Evolutionary conservation across 495 filamentous ascomycete genomes (phyloP).

Genomic region (Penicillium paradoxum): DNA sequence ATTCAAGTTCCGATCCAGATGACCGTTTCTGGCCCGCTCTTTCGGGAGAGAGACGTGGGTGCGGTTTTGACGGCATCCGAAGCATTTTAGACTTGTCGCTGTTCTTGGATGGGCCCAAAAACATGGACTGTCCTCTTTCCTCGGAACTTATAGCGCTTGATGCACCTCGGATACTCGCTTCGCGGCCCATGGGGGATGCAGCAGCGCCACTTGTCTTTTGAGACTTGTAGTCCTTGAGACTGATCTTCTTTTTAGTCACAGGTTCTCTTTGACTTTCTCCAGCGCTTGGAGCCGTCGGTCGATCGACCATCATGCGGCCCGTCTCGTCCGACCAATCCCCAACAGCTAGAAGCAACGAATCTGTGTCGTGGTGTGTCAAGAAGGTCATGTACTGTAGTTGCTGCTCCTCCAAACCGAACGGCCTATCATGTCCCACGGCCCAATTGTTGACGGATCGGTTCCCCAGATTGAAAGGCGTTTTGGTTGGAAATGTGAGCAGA

Average conservation of each 20-base stretch:
- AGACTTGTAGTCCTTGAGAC: conserved; percentile 46
- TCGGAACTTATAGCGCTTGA: conserved; percentile 14
- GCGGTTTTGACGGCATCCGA: conserved; percentile 8
- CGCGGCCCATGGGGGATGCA: conserved; percentile 19
- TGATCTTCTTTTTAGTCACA: conserved; percentile 46
- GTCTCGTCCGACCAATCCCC: conserved; percentile 52
- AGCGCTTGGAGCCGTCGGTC: conserved; percentile 31
- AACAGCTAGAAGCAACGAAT: conserved; percentile 44
- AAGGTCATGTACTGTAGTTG: conserved; percentile 54
- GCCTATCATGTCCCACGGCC: conserved; percentile 45
- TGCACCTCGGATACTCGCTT: conserved; percentile 14
- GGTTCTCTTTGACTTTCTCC: conserved; percentile 21
- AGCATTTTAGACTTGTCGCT: conserved; percentile 5
- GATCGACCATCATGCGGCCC: conserved; percentile 44
- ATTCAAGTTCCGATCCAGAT: conserved; percentile 22
- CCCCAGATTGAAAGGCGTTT: conserved; percentile 39
- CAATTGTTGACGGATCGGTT: conserved; percentile 42
- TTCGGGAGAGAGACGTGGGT: conserved; percentile 13
- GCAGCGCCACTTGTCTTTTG: conserved; percentile 33
- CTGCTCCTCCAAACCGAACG: conserved; percentile 45
- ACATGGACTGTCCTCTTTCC: conserved; percentile 15
- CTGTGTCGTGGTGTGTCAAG: conserved; percentile 42
- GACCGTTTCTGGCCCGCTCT: conserved; percentile 33
- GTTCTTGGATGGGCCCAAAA: conserved; percentile 17
- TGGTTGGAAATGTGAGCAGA: conserved; percentile 43